phyloP scores from a whole-genome alignment of 2,329 filamentous ascomycete genomes.

The Aspergillus fijiensis region DNA sequence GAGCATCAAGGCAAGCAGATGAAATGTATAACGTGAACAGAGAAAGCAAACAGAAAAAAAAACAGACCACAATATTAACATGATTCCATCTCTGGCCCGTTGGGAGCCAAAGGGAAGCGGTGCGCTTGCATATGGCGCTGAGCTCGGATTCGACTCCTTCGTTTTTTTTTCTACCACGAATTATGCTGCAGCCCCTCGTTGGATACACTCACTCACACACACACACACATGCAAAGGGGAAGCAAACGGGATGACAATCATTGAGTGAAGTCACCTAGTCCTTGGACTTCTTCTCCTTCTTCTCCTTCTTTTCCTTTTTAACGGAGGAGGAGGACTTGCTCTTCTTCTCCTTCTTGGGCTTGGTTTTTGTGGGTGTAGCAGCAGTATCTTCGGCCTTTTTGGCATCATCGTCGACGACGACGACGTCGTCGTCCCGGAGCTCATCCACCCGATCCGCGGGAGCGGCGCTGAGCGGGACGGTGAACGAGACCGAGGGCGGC shows the following conservation, averaged over 20 bases:
- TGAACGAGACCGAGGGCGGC: conserved; percentile 16
- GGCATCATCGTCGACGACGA: conserved; percentile 9
- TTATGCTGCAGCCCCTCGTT: too few relatives aligned
- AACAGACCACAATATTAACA: background rate
- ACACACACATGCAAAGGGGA: too few relatives aligned
- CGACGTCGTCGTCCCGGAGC: background rate
- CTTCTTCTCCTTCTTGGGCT: conserved; percentile 20
- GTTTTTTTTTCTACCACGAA: background rate
- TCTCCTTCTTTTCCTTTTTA: conserved; percentile 15
- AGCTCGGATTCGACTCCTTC: background rate
- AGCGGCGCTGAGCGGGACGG: conserved; percentile 5
- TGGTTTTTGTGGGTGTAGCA: conserved; percentile 9
- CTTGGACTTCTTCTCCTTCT: conserved; percentile 25
- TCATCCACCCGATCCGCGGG: background rate
- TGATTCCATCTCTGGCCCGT: background rate
- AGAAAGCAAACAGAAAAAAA: background rate
- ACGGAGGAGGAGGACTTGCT: conserved; percentile 22
- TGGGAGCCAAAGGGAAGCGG: background rate
- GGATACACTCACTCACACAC: too few relatives aligned
- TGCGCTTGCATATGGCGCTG: background rate
- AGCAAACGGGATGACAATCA: background rate
- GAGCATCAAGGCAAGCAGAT: background rate
- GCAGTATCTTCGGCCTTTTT: background rate
- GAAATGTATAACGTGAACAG: conserved; percentile 14
- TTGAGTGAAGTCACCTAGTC: conserved; percentile 1